These are phyloP conservation scores for Monosporascus cannonballus DNA, from an alignment of 2,329 filamentous ascomycete species.

Conservation along the genomic window DNA sequence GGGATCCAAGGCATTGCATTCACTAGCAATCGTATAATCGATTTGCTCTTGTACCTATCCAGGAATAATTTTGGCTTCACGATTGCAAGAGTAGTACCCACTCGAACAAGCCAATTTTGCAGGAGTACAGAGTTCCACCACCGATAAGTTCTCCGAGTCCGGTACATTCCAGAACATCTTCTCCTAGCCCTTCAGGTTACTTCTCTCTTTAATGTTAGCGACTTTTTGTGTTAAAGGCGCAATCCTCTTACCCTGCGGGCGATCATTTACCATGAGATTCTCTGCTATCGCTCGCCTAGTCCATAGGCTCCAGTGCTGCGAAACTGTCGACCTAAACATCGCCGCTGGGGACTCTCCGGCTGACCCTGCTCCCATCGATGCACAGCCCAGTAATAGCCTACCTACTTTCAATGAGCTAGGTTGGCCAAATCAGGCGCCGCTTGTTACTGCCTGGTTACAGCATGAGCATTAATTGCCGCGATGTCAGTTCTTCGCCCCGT, in stretches of 20 bases:
- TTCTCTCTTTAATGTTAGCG: neutral
- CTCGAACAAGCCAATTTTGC: no score
- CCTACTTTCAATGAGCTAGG: slow-evolving; percentile 38
- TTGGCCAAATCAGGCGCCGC: slow-evolving; percentile 19
- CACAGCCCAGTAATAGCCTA: slow-evolving; percentile 35
- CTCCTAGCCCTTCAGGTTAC: neutral
- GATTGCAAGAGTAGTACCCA: no score
- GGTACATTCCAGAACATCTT: neutral
- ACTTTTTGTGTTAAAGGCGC: no score
- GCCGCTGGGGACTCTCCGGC: slow-evolving; percentile 30
- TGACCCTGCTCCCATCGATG: slow-evolving; percentile 30
- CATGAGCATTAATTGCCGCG: slow-evolving; percentile 44
- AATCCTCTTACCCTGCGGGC: neutral
- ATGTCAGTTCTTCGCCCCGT: slow-evolving; percentile 33
- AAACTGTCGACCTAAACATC: slow-evolving; percentile 34
- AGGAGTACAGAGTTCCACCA: no score
- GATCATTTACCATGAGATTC: neutral
- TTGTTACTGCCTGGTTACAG: slow-evolving; percentile 44
- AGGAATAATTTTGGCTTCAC: no score
- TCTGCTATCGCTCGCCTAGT: neutral
- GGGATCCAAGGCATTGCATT: neutral
- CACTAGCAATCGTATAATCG: no score
- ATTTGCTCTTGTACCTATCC: no score
- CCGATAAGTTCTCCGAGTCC: neutral
- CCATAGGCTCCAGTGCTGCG: slow-evolving; percentile 2